Base-by-base conservation (phyloP, 2,329 filamentous ascomycete species). In the Colletotrichum caudatum region DNA sequence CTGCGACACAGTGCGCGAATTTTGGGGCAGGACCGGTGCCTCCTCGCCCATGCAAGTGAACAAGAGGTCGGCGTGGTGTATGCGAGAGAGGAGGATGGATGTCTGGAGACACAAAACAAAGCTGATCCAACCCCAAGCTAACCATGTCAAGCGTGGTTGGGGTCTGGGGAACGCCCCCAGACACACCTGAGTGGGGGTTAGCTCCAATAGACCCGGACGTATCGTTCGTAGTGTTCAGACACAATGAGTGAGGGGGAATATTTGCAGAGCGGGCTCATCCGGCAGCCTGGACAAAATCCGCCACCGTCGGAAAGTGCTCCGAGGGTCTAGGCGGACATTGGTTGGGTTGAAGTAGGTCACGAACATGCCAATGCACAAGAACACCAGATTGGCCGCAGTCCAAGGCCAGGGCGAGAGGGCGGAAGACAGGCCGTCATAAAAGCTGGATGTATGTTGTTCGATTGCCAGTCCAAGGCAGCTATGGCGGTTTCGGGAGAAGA, bases 1-100 rank as follows among this genome's bases (percentile, higher is more conserved):
- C n/a, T 41, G 61, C 50, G 54, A 70, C 66, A 72, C 70, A 72
- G 70, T 72, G 70, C 66, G 70, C 23, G 50, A 61, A 29, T 8
- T 44, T 44, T 12, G 37, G 29, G 44, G 58, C 44, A 58, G 37
- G 48, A 33, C 23, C 39, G 33, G 48, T 29, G 44, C 64, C 53
- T 35, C 64, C 53, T 35, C 37, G 18, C 11, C 68, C 58, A 62
- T 63, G 58, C 60, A 60, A 18, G 56, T 54, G 41, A 64, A n/a
- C 26, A 35, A 53, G 9, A 41, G 58, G 9, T 44, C 50, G 11
- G 57, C n/a, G 37, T 37, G 29, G 64, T n/a, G 37, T 37, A 26
- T 62, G 48, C 51, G 39, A 53, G 44, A 44, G 57, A 14, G 57
- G 63, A 67, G 51, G 58, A 68, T 48, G 51, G 58, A 68, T 48